A percentile compares a stretch with the other conserved stretches of the same genome.
Evolutionary conservation across 306 rosid genomes (phyloP).

Genomic region (Vachellia collinsii): DNA sequence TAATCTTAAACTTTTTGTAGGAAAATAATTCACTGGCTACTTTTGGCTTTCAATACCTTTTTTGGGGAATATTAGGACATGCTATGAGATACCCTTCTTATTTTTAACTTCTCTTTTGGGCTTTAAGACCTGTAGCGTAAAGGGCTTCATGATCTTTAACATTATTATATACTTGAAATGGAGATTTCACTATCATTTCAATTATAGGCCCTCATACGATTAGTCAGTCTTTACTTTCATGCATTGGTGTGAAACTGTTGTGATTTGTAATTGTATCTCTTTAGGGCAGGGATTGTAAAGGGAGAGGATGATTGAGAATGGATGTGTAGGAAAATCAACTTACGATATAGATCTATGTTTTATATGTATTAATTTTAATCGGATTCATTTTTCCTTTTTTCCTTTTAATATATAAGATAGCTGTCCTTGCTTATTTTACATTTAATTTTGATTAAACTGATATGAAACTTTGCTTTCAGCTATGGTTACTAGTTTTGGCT

Average conservation of each 20-base stretch:
- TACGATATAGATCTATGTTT: not conserved
- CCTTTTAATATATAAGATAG: not conserved
- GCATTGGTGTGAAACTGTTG: not conserved
- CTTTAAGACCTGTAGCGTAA: not conserved
- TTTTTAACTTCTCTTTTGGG: not conserved
- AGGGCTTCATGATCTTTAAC: not conserved
- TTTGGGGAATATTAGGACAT: not conserved
- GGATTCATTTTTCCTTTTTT: not conserved
- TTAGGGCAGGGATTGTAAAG: not conserved
- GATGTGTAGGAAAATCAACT: not conserved
- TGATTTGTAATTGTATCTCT: not conserved
- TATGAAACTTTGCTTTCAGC: not conserved
- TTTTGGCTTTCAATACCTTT: not conserved
- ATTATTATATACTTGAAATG: slow-evolving; percentile 16
- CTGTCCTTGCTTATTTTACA: not conserved
- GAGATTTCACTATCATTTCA: slow-evolving; percentile 4
- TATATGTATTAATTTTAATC: not conserved
- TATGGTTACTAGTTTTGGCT: not conserved
- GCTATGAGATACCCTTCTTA: not conserved
- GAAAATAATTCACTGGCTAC: not conserved
- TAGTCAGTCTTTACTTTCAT: slow-evolving; percentile 6
- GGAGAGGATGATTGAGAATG: not conserved
- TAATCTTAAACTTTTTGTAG: slow-evolving; percentile 3
- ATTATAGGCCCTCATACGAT: not conserved
- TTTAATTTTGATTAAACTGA: not conserved